Base-by-base conservation (phyloP, 2,329 filamentous ascomycete genomes). In the Malbranchea zuffiana region DNA sequence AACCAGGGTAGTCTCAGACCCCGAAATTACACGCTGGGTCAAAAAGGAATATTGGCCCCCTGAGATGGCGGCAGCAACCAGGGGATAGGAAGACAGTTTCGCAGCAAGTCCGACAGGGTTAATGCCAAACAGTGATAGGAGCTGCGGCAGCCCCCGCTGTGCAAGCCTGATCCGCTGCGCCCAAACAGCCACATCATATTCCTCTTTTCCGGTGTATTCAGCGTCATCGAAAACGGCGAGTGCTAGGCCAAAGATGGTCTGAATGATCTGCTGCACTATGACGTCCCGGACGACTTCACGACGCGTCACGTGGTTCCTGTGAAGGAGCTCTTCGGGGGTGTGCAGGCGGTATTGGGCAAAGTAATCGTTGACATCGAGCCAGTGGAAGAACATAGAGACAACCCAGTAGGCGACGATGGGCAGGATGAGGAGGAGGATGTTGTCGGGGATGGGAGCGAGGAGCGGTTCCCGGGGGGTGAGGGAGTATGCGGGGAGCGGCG, bases 281-380 rank as follows among this genome's bases (percentile, higher is more conserved):
- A 96, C 88, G 67, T 96, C 88, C 57, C 83, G 79, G 45, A 88
- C 75, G 3, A 94, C 86, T 52, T 95, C 80, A 63, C 74, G 83
- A 44, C 85, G 76, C 31, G 82, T 75, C 36, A 85, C 88, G 53
- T 84, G 84, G 61, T 95, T 95, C 50, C 87, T 76, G 60, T 84
- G 83, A 23, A 78, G 58, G 45, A 96, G 81, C 61, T 96, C 88
- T 35, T 85, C 86, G 10, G 90, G 90, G 0, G 90, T 96, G 63
- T 98, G 90, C 27, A 98, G 71, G 45, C 90, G 81, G 63, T 96
- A 95, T 52, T 92, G 76, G 12, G 87, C 80, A 58, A 88, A 93
- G 24, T 88, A 66, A 59, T 95, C 84, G 62, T 79, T 78, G 41
- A 78, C 68, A 62, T 98, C 90, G 53, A 96, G 78, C 49, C 78